phyloP scores from a whole-genome alignment of 2,329 filamentous ascomycete genomes.

The Cladosporium sp. region DNA sequence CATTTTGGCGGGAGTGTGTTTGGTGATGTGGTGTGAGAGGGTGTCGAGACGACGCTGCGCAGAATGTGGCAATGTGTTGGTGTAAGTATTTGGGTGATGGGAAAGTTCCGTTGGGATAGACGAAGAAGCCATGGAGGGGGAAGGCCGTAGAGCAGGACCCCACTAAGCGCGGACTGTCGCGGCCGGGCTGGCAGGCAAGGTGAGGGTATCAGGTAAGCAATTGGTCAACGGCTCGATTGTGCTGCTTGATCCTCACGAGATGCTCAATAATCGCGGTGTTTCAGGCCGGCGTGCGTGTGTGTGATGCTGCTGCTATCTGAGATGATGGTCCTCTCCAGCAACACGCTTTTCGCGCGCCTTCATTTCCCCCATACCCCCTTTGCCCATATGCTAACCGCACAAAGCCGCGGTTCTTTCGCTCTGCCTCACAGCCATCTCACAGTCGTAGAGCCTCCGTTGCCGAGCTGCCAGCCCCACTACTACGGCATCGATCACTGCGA shows the following conservation, averaged over 20 bases:
- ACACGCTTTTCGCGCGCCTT: neutral
- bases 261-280: neutral
- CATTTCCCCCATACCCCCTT: no score
- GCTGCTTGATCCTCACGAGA: neutral
- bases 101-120: constrained; percentile 7
- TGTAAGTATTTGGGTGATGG: constrained; percentile 7
- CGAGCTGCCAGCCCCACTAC: constrained; percentile 9
- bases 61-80: neutral
- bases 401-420: constrained; percentile 3
- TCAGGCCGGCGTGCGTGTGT: neutral
- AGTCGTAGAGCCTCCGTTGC: constrained; percentile 9
- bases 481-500: constrained; percentile 5
- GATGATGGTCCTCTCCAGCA: no score
- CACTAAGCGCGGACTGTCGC: neutral
- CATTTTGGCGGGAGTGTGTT: constrained; percentile 21
- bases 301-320: neutral
- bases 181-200: neutral
- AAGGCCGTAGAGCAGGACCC: neutral
- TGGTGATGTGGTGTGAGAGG: constrained; percentile 9
- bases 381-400: constrained; percentile 1
- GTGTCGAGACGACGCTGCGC: constrained; percentile 8
- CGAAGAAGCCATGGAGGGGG: constrained; percentile 5
- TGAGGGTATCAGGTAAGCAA: constrained; percentile 10
- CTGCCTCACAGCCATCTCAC: neutral
- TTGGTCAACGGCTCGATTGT: constrained; percentile 6